phyloP scores from a whole-genome alignment of 2,329 filamentous ascomycete genomes.

The Thelonectria rubi region DNA sequence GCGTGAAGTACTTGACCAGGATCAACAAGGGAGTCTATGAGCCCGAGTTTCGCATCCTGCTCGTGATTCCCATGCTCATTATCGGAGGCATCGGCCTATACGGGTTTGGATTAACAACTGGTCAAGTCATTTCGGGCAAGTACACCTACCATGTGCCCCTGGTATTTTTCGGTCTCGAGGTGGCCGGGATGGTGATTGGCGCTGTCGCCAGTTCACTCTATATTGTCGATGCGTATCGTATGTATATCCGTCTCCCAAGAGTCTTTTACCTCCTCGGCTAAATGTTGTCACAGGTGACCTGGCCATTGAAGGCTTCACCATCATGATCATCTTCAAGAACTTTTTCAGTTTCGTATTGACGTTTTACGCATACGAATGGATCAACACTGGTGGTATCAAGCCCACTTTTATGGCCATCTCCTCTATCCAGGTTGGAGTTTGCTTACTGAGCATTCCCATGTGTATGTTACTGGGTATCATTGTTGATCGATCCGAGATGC shows the following conservation, averaged over 20 bases:
- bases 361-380: constrained; percentile 85
- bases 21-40: constrained; percentile 86
- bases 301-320: constrained; percentile 87
- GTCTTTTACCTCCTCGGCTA: neutral
- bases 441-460: constrained; percentile 77
- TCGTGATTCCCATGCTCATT: constrained; percentile 84
- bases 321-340: constrained; percentile 93
- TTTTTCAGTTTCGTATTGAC: constrained; percentile 89
- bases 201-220: constrained; percentile 88
- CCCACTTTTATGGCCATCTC: constrained; percentile 74
- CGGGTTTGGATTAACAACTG: constrained; percentile 81
- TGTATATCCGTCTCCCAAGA: constrained; percentile 46
- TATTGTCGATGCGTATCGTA: constrained; percentile 91
- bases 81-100: constrained; percentile 82
- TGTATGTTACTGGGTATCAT: constrained; percentile 75
- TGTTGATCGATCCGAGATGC: constrained; percentile 9
- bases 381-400: constrained; percentile 70
- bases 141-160: constrained; percentile 80
- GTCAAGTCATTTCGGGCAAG: constrained; percentile 60
- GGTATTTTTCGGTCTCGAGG: constrained; percentile 84
- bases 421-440: constrained; percentile 81
- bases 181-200: constrained; percentile 91
- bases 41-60: constrained; percentile 86
- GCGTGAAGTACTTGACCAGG: constrained; percentile 74
- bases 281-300: constrained; percentile 67